Evolutionary conservation across 108 stramenopile genomes (phyloP).

Genomic region (Aurantiochytrium sp.): DNA sequence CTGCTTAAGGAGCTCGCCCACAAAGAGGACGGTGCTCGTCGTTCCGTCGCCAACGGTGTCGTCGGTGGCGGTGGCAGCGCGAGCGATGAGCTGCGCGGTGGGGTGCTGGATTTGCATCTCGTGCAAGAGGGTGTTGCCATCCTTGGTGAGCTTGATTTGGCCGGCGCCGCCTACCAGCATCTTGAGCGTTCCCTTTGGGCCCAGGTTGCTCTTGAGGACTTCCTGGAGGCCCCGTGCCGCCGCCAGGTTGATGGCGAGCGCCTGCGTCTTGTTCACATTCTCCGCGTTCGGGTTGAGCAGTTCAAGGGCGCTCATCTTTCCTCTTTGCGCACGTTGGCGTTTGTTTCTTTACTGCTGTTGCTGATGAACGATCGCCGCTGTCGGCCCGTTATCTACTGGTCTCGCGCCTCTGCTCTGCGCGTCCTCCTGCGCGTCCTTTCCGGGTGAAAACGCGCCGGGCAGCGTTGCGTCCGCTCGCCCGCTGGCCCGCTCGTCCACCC

Average conservation of each 20-base stretch:
- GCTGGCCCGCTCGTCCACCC: too few species aligned
- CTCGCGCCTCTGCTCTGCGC: too few species aligned
- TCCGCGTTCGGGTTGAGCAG: conserved; percentile 81
- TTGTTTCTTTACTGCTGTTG: too few species aligned
- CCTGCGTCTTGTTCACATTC: conserved; percentile 73
- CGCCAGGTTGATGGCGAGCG: conserved; percentile 85
- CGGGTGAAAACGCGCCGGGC: too few species aligned
- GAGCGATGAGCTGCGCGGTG: conserved; percentile 92
- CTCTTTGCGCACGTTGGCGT: too few species aligned
- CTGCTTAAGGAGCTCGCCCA: conserved; percentile 90
- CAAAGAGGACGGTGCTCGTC: conserved; percentile 85
- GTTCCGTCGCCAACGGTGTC: conserved; percentile 86
- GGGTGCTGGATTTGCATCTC: conserved; percentile 99
- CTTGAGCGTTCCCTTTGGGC: conserved; percentile 91
- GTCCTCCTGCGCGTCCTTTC: too few species aligned
- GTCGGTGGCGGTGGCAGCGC: conserved; percentile 89
- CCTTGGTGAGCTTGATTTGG: conserved; percentile 97
- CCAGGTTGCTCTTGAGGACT: conserved; percentile 84
- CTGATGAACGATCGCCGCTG: too few species aligned
- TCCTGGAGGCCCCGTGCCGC: conserved; percentile 83
- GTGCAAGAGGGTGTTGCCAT: conserved; percentile 91
- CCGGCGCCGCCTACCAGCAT: conserved; percentile 98
- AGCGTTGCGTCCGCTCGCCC: too few species aligned
- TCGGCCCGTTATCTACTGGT: too few species aligned
- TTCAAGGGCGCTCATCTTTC: background rate